A percentile compares a stretch with the other conserved stretches of the same genome.
phyloP scores from a whole-genome alignment of 352 stramenopile species.

The Globisporangium iwayamae region DNA sequence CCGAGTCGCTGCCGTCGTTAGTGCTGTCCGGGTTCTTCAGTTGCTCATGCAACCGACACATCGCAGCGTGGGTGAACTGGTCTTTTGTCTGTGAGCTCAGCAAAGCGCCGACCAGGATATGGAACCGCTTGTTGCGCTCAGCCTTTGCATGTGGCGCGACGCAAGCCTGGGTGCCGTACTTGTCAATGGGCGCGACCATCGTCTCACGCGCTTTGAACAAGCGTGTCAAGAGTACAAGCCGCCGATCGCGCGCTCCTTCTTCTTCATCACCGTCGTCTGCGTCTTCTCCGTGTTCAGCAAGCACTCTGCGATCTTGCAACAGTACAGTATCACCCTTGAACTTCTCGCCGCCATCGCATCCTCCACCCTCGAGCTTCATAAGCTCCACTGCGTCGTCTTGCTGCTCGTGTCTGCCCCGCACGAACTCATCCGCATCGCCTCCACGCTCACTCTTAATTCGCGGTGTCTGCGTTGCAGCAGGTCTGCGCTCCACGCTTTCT shows the following conservation, averaged over 20 bases:
- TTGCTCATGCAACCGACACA: conserved; percentile 55
- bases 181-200: conserved; percentile 54
- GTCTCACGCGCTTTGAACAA: conserved; percentile 31
- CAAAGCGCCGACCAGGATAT: conserved; percentile 58
- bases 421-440: neutral
- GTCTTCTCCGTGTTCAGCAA: neutral
- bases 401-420: conserved; percentile 1
- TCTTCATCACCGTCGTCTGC: neutral
- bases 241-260: conserved; percentile 13
- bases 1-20: conserved; percentile 7
- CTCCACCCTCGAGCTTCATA: neutral
- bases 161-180: conserved; percentile 66
- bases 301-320: neutral
- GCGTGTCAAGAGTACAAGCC: conserved; percentile 33
- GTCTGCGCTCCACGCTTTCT: neutral
- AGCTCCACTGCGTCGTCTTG: neutral
- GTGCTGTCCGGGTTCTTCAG: neutral
- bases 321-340: neutral
- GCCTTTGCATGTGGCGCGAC: conserved; percentile 19
- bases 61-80: conserved; percentile 59
- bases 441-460: neutral
- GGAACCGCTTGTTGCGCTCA: conserved; percentile 37
- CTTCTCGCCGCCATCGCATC: neutral
- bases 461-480: neutral
- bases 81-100: conserved; percentile 78